A percentile compares a stretch with the other conserved stretches of the same genome.
These are phyloP conservation scores for Starmerella potacharoeniae DNA, from an alignment of 805 yeast genomes.

Conservation along the genomic window DNA sequence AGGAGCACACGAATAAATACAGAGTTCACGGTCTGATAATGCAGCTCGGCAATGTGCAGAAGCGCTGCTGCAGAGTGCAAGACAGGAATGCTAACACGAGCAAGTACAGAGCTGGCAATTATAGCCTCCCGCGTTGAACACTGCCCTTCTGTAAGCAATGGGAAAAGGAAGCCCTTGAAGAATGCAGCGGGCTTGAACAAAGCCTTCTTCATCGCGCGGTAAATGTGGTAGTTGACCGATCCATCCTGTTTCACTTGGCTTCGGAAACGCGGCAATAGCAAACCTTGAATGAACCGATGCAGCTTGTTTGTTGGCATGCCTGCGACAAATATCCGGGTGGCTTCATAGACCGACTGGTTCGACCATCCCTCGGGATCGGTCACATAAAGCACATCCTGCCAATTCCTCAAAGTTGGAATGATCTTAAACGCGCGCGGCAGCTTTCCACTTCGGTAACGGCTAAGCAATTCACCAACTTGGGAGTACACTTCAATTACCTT, in stretches of 20 bases:
- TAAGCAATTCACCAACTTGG: conserved; percentile 75
- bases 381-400: conserved; percentile 91
- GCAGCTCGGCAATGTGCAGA: conserved; percentile 67
- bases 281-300: conserved; percentile 57
- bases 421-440: conserved; percentile 94
- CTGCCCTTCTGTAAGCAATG: conserved; percentile 65
- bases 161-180: conserved; percentile 90
- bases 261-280: conserved; percentile 33
- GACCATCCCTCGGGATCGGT: conserved; percentile 93
- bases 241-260: conserved; percentile 32
- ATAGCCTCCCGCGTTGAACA: conserved; percentile 91
- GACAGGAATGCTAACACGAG: conserved; percentile 85
- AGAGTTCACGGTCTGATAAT: conserved; percentile 78
- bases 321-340: conserved; percentile 86
- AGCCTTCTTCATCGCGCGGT: conserved; percentile 83
- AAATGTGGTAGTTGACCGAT: conserved; percentile 80
- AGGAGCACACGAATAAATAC: conserved; percentile 79
- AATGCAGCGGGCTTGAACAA: conserved; percentile 96
- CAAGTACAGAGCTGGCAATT: conserved; percentile 81
- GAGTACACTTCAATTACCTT: conserved; percentile 92
- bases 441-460: conserved; percentile 90
- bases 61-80: conserved; percentile 94
- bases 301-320: conserved; percentile 80
- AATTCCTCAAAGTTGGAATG: conserved; percentile 79
- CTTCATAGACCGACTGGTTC: conserved; percentile 88